These are phyloP conservation scores for Waltiozyma sp. DNA, from an alignment of 1,139 yeast species.

Conservation along the genomic window DNA sequence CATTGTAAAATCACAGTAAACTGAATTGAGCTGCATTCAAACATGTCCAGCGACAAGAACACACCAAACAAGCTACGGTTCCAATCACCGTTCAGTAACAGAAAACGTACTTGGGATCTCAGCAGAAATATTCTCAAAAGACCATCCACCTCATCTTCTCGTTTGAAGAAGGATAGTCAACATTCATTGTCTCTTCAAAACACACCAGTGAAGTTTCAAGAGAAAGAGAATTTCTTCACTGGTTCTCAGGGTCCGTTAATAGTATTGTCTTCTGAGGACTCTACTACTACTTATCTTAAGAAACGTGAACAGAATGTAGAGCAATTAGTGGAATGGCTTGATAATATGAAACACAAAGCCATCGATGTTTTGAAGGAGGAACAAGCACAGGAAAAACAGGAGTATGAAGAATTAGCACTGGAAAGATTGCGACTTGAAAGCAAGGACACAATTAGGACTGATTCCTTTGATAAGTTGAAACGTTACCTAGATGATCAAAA, in stretches of 20 bases:
- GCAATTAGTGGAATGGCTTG: conserved; percentile 43
- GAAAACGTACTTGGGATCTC: not conserved
- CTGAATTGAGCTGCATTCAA: not conserved
- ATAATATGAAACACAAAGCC: conserved; percentile 33
- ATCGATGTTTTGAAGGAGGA: conserved; percentile 29
- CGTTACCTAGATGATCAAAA: not conserved
- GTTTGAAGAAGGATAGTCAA: not conserved
- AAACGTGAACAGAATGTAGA: conserved; percentile 12
- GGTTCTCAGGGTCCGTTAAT: too few species aligned
- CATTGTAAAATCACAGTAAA: too few species aligned
- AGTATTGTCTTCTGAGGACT: not conserved
- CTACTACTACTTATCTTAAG: too few species aligned
- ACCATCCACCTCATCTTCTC: not conserved
- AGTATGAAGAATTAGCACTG: conserved; percentile 24
- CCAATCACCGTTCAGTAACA: not conserved
- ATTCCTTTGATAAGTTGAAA: conserved; percentile 9
- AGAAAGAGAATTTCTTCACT: too few species aligned
- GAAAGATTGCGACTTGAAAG: conserved; percentile 24
- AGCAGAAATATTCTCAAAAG: not conserved
- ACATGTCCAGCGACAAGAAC: not conserved
- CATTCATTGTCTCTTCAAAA: too few species aligned
- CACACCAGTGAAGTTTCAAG: not conserved
- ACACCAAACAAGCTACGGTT: not conserved
- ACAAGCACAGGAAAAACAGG: conserved; percentile 26
- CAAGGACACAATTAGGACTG: conserved; percentile 26